Percentiles rank a stretch among this genome's conserved stretches.
Conservation (phyloP, 2,329 filamentous ascomycete species). For the Claviceps citrina region DNA sequence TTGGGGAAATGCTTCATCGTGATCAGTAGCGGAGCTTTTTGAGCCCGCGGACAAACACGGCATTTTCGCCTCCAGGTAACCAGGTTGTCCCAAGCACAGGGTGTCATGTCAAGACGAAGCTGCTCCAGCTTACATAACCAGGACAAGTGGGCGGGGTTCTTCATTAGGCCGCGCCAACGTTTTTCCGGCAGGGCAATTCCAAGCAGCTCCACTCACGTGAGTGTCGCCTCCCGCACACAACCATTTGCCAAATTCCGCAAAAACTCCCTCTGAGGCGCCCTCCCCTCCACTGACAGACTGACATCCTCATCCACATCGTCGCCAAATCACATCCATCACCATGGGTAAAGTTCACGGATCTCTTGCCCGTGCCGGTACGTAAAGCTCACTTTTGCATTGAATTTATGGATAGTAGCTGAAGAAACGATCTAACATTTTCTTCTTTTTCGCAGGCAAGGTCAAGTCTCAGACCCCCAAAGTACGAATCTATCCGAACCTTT, state of each 20-base stretch:
- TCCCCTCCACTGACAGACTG: slow-evolving; percentile 13
- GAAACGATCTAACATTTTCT: not conserved
- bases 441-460: slow-evolving; percentile 78
- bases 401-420: not conserved
- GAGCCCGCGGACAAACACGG: no score
- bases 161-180: slow-evolving; percentile 5
- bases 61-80: no score
- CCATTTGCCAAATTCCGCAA: slow-evolving; percentile 23
- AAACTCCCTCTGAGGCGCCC: slow-evolving; percentile 15
- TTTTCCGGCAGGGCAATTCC: slow-evolving; percentile 20
- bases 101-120: no score
- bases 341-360: slow-evolving; percentile 94
- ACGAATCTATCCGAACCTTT: slow-evolving; percentile 26
- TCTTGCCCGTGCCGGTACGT: slow-evolving; percentile 63
- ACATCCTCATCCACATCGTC: slow-evolving; percentile 22
- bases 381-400: not conserved
- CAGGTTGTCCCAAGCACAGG: no score
- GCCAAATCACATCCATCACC: slow-evolving; percentile 30
- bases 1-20: no score
- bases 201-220: slow-evolving; percentile 22
- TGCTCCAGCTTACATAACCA: slow-evolving; percentile 1
- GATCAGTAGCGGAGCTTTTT: no score
- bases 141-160: not conserved
- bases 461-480: slow-evolving; percentile 92
- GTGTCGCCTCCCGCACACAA: slow-evolving; percentile 20